Conservation (phyloP, 495 filamentous ascomycete genomes). For the Bacidia gigantensis region DNA sequence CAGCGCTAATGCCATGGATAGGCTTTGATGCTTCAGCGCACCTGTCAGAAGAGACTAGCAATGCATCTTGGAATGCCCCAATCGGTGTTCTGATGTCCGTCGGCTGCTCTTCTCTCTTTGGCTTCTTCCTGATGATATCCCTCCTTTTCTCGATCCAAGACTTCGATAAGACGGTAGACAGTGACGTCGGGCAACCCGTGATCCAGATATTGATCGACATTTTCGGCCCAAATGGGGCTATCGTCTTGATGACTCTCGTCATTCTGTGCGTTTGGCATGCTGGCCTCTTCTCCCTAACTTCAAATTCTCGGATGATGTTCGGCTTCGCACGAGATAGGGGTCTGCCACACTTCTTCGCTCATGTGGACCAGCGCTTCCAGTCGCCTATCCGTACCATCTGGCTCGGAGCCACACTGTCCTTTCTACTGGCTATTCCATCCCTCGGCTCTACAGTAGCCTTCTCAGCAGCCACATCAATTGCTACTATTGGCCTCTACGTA, state of each 20-base stretch:
- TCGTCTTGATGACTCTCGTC: conserved; percentile 42
- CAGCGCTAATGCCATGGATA: too few species aligned
- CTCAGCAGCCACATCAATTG: conserved; percentile 45
- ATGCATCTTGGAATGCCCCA: conserved; percentile 45
- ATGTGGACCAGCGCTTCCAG: conserved; percentile 35
- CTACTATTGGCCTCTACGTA: conserved; percentile 51
- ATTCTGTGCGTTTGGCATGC: conserved; percentile 50
- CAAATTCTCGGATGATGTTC: conserved; percentile 53
- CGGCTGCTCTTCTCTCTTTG: conserved; percentile 43
- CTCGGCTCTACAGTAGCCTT: conserved; percentile 49
- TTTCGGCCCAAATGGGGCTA: conserved; percentile 39
- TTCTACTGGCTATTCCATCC: conserved; percentile 45
- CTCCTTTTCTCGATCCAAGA: conserved; percentile 48
- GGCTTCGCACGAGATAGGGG: conserved; percentile 43
- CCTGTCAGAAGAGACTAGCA: conserved; percentile 44
- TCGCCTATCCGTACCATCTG: conserved; percentile 43
- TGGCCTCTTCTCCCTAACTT: conserved; percentile 44
- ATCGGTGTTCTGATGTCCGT: conserved; percentile 48
- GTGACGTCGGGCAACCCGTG: conserved; percentile 36
- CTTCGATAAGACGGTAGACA: conserved; percentile 31
- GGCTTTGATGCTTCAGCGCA: conserved; percentile 43
- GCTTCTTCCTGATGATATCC: conserved; percentile 47
- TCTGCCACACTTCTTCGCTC: conserved; percentile 24
- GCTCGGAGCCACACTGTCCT: conserved; percentile 41
- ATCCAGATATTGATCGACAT: conserved; percentile 44